Base-by-base conservation (phyloP, 352 stramenopile species). In the Globisporangium mamillatum region DNA sequence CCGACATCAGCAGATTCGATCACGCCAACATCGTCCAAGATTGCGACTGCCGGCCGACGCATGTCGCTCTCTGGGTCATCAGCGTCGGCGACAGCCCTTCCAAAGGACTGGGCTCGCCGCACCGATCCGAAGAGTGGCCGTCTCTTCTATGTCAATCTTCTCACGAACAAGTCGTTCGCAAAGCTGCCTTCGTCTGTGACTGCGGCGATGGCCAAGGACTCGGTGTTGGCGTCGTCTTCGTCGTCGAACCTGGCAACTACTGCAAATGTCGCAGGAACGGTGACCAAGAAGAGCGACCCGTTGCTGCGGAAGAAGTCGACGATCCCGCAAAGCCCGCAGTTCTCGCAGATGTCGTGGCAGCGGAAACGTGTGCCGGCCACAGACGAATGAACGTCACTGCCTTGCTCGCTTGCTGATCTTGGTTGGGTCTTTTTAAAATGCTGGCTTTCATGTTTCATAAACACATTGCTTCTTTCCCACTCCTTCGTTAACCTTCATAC, bases 341-440 rank as follows among this genome's bases (percentile, higher is more conserved):
- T 93, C 63, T 91, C 87, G 22, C 81, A 91, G 58, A 93, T 92
- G 84, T 93, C 87, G 53, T 93, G 87, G 85, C 84, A 95, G 59
- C 81, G 81, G 55, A 94, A 92, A 66, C 76, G 73, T 27, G 73
- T 67, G 4, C 68, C 71, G 8, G 62, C 27, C 10, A 80, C 75
- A 54, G 70, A 78, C 44, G 75, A 85, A 32, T 82, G 68, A 80
- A 36, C 36, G 55, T 10, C 32, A 14, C 20, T 27, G 32, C 58
- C 38, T 36, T 32, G 29, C 4, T 32, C 4, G 12, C n/a, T 24
- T 44, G 29, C 41, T 48, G 41, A 48, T n/a, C 41, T 48, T 7
- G 41, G 41, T 8, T 8, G 27, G n/a, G 36, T 44, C 10, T 44
- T 44, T 5, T 44, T 12, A 44, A 44, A 29, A 24, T 14, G 27